Base-by-base conservation (phyloP, 371 early-diverging fungal species). In the Mortierella sp. region DNA sequence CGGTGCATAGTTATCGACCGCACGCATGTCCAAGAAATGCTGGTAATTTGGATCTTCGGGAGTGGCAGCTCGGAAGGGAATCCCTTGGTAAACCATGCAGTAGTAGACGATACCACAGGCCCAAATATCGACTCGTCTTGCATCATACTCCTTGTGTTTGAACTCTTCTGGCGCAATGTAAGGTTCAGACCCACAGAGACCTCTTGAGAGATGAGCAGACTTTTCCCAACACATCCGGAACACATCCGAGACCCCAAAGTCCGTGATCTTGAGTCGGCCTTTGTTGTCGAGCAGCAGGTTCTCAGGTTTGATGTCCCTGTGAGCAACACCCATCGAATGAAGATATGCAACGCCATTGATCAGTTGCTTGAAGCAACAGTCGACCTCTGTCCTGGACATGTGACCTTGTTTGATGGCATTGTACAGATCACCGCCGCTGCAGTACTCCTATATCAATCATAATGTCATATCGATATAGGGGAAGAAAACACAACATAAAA, bases 241-340 rank as follows among this genome's bases (percentile, higher is more conserved):
- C 15, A 97, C 95, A 61, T 94, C 93, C 6, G 97, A 92, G 4
- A 96, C 95, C 8, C 99, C 97, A 89, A 98, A 99, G 82, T 99
- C 99, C 24, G 97, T 94, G 72, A 99, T 97, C 83, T 99, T 99
- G 50, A 99, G 72, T 4, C 89, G 90, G 51, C 92, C 89, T n/a
- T 83, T 82, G 4, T 79, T 80, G 50, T 96, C 94, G 56, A 99
- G 71, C 2, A 99, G 82, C 31, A 99, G 82, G 81, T 99, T 99
- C 81, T 99, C 94, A 12, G 94, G 92, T 70, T 94, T 94, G 66
- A 94, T 89, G 60, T 95, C 93, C 50, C 88, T 60, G 80, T 99
- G 99, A 32, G 94, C 95, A 17, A 99, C 98, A 59, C 99, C 99
- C 80, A 95, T 85, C 9, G 91, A 90, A 76, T 97, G 96, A 24